These are phyloP conservation scores for Gilbertella persicaria DNA, from an alignment of 371 early-diverging fungal genomes.

Conservation along the genomic window DNA sequence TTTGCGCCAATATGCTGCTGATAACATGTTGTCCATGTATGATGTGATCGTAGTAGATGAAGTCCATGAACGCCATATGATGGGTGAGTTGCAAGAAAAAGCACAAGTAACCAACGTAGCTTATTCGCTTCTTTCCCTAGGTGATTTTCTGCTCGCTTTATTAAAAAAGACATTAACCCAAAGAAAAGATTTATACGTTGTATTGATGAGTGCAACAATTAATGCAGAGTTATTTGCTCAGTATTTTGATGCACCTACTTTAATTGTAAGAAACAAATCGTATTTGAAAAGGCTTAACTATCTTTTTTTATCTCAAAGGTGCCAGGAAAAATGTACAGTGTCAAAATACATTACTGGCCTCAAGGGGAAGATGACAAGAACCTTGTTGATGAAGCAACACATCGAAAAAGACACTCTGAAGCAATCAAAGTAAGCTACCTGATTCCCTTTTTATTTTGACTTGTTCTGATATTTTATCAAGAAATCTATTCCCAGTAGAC, in stretches of 20 bases:
- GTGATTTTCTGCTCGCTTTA: slow-evolving; percentile 63
- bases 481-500: slow-evolving; percentile 48
- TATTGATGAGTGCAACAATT: slow-evolving; percentile 85
- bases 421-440: slow-evolving; percentile 31
- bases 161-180: slow-evolving; percentile 48
- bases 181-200: slow-evolving; percentile 48
- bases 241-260: slow-evolving; percentile 58
- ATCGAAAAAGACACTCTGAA: slow-evolving; percentile 43
- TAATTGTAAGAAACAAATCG: slow-evolving; percentile 27
- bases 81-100: slow-evolving; percentile 27
- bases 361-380: slow-evolving; percentile 49
- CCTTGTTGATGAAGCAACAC: slow-evolving; percentile 54
- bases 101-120: too few species aligned
- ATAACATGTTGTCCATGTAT: slow-evolving; percentile 58
- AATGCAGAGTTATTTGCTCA: slow-evolving; percentile 66
- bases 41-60: slow-evolving; percentile 76
- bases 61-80: slow-evolving; percentile 72
- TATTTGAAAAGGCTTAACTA: background rate
- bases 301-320: slow-evolving; percentile 23
- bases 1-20: slow-evolving; percentile 62
- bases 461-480: background rate
- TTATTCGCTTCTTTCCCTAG: slow-evolving; percentile 9
- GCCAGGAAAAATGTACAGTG: slow-evolving; percentile 56
- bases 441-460: background rate
- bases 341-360: slow-evolving; percentile 52